A percentile compares a stretch with the other conserved stretches of the same genome.
Evolutionary conservation across 345 rosid species (phyloP).

Genomic region (Pistacia vera): DNA sequence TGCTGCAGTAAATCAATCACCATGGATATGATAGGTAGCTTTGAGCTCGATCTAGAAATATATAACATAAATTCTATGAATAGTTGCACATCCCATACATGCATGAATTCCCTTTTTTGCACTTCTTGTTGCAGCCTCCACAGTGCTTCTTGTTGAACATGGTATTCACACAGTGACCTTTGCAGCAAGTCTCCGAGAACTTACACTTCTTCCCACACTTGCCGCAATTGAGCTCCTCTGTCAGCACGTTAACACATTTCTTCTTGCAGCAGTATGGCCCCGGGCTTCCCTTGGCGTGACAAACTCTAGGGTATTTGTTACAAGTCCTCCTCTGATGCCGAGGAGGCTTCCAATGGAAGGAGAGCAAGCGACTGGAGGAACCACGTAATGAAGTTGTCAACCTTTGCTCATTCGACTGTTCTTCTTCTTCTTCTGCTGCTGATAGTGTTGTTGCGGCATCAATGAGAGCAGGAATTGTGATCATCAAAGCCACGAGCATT

Average conservation of each 20-base stretch:
- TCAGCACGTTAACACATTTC: constrained; percentile 47
- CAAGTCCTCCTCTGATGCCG: constrained; percentile 35
- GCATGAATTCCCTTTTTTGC: constrained; percentile 53
- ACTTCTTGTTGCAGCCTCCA: constrained; percentile 62
- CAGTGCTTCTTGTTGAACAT: constrained; percentile 52
- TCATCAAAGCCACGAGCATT: constrained; percentile 10
- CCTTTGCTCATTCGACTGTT: not conserved
- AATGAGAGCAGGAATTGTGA: constrained; percentile 1
- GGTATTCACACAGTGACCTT: constrained; percentile 59
- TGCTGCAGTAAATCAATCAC: not conserved
- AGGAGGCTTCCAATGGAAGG: not conserved
- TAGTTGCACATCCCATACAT: constrained; percentile 62
- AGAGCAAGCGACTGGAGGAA: constrained; percentile 21
- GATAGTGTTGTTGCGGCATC: not conserved
- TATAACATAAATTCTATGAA: constrained; percentile 28
- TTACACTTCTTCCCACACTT: constrained; percentile 57
- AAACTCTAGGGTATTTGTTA: constrained; percentile 43
- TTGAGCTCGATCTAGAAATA: not conserved
- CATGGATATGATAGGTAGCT: not conserved
- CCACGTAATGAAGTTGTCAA: constrained; percentile 19
- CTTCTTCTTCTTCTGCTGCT: not conserved
- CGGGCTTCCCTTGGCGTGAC: constrained; percentile 49
- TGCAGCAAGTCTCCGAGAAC: constrained; percentile 56
- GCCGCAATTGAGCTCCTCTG: constrained; percentile 52
- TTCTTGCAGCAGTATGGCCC: constrained; percentile 65